Evolutionary conservation across 2,329 filamentous ascomycete species (phyloP).

Genomic region (Metarhizium humberi): DNA sequence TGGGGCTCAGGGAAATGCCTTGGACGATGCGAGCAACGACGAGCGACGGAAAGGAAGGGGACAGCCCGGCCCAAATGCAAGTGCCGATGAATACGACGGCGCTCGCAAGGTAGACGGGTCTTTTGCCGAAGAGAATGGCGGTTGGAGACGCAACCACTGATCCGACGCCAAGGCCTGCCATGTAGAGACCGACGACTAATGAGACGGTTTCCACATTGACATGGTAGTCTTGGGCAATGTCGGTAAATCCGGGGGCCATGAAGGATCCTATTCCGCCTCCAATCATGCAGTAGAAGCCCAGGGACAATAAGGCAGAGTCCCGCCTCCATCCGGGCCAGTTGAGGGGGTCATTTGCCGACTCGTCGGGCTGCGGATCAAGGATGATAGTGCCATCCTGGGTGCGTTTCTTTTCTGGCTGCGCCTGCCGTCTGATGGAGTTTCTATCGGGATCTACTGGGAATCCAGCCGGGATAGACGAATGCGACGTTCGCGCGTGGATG

Average conservation of each 20-base stretch:
- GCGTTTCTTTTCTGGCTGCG: slow-evolving; percentile 50
- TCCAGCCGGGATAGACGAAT: slow-evolving; percentile 43
- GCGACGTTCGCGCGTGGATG: slow-evolving; percentile 6
- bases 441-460: slow-evolving; percentile 23
- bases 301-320: slow-evolving; percentile 67
- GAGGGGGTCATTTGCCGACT: slow-evolving; percentile 80
- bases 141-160: slow-evolving; percentile 83
- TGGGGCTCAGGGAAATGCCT: slow-evolving; percentile 78
- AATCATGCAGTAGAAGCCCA: slow-evolving; percentile 89
- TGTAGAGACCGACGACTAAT: slow-evolving; percentile 83
- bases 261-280: slow-evolving; percentile 89
- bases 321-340: slow-evolving; percentile 83
- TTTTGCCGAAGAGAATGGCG: slow-evolving; percentile 82
- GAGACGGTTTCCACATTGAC: slow-evolving; percentile 66
- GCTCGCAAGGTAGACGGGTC: slow-evolving; percentile 80
- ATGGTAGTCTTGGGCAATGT: slow-evolving; percentile 58
- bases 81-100: slow-evolving; percentile 69
- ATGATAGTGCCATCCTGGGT: slow-evolving; percentile 78
- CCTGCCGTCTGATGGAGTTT: neutral
- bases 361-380: slow-evolving; percentile 83
- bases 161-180: slow-evolving; percentile 85
- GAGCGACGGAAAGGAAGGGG: slow-evolving; percentile 70
- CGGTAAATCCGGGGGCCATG: slow-evolving; percentile 78
- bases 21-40: slow-evolving; percentile 77
- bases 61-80: slow-evolving; percentile 75